Base-by-base conservation (phyloP, 2,329 filamentous ascomycete species). In the Plenodomus lindquistii region DNA sequence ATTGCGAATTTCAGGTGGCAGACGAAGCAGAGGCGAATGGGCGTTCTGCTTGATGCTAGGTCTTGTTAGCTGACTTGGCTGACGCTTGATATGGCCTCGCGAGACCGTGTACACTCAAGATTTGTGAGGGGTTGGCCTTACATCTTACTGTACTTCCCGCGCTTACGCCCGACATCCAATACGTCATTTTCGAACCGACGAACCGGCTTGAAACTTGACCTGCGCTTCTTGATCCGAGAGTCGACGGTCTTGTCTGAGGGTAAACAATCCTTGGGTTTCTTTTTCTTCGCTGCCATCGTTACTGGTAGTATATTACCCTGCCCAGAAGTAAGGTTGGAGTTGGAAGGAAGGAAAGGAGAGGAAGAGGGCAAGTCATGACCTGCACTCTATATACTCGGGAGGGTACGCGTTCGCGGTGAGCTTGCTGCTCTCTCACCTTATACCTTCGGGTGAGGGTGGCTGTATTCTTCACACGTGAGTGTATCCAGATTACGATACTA, bases 1-100 rank as follows among this genome's bases (percentile, higher is more conserved):
- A 7, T 51, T 57, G 2, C 57, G 46, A 8, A 62, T 50, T 18
- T 62, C 53, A 0, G 56, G 22, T 3, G 58, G 59, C 2, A 62
- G 45, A 9, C 46, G 41, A 8, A 62, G 52, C 9, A 63, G 37
- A 5, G 48, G 51, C 10, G 46, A 55, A 1, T 20, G n/a, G 17
- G 39, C 46, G 11, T 62, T 59, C 11, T 7, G 38, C 29, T 44
- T 37, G n/a, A 46, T 24, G 2, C 57, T 62, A 40, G 9, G 5
- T n/a, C 6, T 11, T 2, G 13, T 37, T 13, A 37, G 35, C 8
- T 13, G 16, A 18, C 9, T n/a, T n/a, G n/a, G n/a, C n/a, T n/a
- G n/a, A n/a, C n/a, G n/a, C n/a, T n/a, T n/a, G n/a, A n/a, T n/a
- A n/a, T n/a, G n/a, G n/a, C n/a, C n/a, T 17, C 7, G 4, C 21